Evolutionary conservation across 345 rosid species (phyloP).

Genomic region (Conringia planisiliqua): DNA sequence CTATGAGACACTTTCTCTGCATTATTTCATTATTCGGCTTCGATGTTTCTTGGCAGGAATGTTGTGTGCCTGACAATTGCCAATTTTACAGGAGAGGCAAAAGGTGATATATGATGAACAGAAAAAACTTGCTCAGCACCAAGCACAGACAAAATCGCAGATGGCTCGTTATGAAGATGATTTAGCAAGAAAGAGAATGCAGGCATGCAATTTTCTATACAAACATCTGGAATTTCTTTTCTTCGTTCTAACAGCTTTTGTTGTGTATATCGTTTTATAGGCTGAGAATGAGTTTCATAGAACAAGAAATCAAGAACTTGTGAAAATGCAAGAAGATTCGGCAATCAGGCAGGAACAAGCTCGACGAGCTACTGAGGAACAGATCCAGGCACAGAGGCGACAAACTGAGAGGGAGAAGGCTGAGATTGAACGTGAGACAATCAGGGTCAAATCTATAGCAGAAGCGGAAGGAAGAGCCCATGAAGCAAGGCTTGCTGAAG

Average conservation of each 20-base stretch:
- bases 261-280: conserved; percentile 39
- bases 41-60: not conserved
- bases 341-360: conserved; percentile 89
- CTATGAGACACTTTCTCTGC: not conserved
- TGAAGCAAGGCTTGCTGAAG: conserved; percentile 96
- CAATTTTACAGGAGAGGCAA: conserved; percentile 72
- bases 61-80: conserved; percentile 17
- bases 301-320: conserved; percentile 92
- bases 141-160: conserved; percentile 96
- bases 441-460: conserved; percentile 87
- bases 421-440: conserved; percentile 95
- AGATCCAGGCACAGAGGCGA: conserved; percentile 88
- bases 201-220: conserved; percentile 48
- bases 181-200: conserved; percentile 96
- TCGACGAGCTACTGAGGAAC: conserved; percentile 95
- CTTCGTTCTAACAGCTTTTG: conserved; percentile 7
- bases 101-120: conserved; percentile 90
- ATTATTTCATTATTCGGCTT: not conserved
- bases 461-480: conserved; percentile 99
- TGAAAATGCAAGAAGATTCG: conserved; percentile 91
- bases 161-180: conserved; percentile 98
- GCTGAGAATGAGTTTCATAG: conserved; percentile 88
- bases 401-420: conserved; percentile 98
- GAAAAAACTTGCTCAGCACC: conserved; percentile 81
- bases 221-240: not conserved